These are phyloP conservation scores for Kregervanrija pseudodelftensis DNA, from an alignment of 805 yeast species.

Conservation along the genomic window DNA sequence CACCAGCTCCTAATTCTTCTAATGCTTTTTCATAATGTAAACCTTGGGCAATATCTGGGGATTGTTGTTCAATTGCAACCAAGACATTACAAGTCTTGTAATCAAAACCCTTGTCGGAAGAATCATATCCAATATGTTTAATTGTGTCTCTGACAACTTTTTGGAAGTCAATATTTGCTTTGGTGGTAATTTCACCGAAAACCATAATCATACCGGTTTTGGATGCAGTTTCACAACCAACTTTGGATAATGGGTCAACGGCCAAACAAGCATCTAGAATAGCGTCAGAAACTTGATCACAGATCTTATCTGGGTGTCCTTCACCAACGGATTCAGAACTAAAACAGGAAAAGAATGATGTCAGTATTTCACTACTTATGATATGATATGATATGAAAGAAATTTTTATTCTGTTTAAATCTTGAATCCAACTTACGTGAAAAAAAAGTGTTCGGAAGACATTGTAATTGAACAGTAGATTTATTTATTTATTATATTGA, in stretches of 20 bases:
- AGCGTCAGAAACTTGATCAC: conserved; percentile 99
- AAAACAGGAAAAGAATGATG: conserved; percentile 39
- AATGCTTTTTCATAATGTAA: conserved; percentile 91
- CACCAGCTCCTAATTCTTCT: conserved; percentile 99
- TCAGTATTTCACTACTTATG: conserved; percentile 1
- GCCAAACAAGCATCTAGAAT: conserved; percentile 95
- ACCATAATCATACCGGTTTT: conserved; percentile 99
- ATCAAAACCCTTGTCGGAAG: conserved; percentile 94
- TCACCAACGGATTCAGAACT: conserved; percentile 91
- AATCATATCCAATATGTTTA: conserved; percentile 97
- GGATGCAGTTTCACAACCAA: conserved; percentile 98
- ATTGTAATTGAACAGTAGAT: conserved; percentile 3
- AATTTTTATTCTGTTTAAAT: neutral
- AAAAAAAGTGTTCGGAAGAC: conserved; percentile 26
- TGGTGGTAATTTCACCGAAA: conserved; percentile 98
- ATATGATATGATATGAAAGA: too few species aligned
- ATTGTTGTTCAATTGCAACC: conserved; percentile 99
- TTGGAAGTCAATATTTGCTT: conserved; percentile 92
- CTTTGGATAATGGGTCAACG: conserved; percentile 95
- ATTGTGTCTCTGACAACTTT: conserved; percentile 96
- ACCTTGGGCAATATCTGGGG: conserved; percentile 99
- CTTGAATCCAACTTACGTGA: conserved; percentile 18
- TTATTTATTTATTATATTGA: neutral
- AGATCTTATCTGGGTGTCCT: conserved; percentile 93
- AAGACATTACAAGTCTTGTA: conserved; percentile 98